Conservation (phyloP, 345 rosid genomes). For the Cardiospermum halicacabum region DNA sequence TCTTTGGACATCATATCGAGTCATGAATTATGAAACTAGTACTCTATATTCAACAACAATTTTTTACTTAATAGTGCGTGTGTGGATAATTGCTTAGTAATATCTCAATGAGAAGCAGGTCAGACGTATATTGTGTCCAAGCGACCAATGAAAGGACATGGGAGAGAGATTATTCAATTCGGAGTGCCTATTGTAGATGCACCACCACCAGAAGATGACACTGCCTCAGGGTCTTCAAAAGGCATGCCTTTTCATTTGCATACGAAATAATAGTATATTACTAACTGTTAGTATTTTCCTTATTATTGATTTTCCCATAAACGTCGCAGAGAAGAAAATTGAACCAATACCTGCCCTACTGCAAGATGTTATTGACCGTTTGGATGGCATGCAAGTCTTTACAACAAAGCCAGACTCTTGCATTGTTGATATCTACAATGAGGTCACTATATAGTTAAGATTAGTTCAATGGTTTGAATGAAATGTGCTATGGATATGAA, state of each 20-base stretch:
- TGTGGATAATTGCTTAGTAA: constrained; percentile 10
- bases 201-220: constrained; percentile 73
- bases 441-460: constrained; percentile 39
- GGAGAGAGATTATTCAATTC: constrained; percentile 90
- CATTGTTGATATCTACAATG: constrained; percentile 72
- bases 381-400: constrained; percentile 52
- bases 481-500: neutral
- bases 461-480: constrained; percentile 7
- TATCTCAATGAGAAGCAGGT: constrained; percentile 46
- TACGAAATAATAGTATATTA: neutral
- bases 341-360: constrained; percentile 73
- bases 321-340: constrained; percentile 47
- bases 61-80: neutral
- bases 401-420: constrained; percentile 79
- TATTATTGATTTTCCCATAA: constrained; percentile 1
- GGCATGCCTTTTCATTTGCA: constrained; percentile 34
- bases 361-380: constrained; percentile 66
- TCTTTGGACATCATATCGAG: neutral
- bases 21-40: neutral
- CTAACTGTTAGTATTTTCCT: neutral
- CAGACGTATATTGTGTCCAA: constrained; percentile 61
- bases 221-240: constrained; percentile 40
- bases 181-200: constrained; percentile 77
- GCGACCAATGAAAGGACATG: constrained; percentile 86
- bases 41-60: neutral